Percentiles rank a stretch among this genome's conserved stretches.
phyloP scores from a whole-genome alignment of 805 yeast genomes.

The Spathaspora gorwiae region DNA sequence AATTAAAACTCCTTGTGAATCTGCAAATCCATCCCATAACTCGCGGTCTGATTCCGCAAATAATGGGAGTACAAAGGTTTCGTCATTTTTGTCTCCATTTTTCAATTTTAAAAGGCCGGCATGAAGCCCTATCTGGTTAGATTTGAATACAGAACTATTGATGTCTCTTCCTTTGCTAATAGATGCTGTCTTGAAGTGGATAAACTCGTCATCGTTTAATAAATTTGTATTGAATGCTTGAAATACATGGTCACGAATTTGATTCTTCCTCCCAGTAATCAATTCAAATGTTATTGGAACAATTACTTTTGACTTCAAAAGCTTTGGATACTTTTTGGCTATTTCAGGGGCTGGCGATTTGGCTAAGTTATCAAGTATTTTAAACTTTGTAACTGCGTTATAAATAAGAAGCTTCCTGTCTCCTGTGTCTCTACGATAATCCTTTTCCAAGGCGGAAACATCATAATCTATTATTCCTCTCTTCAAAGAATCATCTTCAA shows the following conservation, averaged over 20 bases:
- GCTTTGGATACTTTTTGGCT: conserved; percentile 9
- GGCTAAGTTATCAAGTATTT: conserved; percentile 11
- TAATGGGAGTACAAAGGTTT: conserved; percentile 6
- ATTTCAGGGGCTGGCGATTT: conserved; percentile 4
- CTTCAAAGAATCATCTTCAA: conserved; percentile 5
- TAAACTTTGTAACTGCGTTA: conserved; percentile 14
- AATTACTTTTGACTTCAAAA: conserved; percentile 8
- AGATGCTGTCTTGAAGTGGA: conserved; percentile 10
- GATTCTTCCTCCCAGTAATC: conserved; percentile 22
- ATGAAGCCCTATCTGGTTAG: conserved; percentile 22
- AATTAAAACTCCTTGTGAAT: conserved; percentile 7
- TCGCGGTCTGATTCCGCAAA: conserved; percentile 5
- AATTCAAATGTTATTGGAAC: conserved; percentile 17
- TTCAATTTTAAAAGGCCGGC: conserved; percentile 10
- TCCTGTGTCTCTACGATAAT: conserved; percentile 1
- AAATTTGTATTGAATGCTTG: conserved; percentile 15
- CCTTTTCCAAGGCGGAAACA: conserved; percentile 9
- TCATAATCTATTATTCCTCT: conserved; percentile 12
- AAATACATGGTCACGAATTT: conserved; percentile 19
- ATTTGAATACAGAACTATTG: conserved; percentile 13
- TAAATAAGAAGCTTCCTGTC: conserved; percentile 4
- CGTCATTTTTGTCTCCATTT: neutral
- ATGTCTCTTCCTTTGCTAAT: neutral
- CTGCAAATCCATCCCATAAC: conserved; percentile 12
- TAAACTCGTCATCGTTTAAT: conserved; percentile 20